Percentiles rank a stretch among this genome's conserved stretches.
Evolutionary conservation across 768 basidiomycete species (phyloP).

Genomic region (Mycena galopus): DNA sequence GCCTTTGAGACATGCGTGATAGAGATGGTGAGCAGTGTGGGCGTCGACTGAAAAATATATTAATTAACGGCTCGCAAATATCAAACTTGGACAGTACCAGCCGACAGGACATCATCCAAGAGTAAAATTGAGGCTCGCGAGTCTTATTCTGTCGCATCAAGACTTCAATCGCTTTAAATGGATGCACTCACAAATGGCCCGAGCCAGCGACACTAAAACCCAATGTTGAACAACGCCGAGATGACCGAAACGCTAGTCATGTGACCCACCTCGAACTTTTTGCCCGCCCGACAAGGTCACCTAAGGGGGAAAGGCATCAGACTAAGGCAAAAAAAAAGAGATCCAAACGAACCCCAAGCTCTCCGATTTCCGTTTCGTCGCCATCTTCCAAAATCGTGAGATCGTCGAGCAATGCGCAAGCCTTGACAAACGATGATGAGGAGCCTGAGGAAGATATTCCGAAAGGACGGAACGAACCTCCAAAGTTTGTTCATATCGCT

Average conservation of each 20-base stretch:
- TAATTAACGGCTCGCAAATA: background rate
- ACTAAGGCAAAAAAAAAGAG: background rate
- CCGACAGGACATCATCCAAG: constrained; percentile 84
- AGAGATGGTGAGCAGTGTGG: constrained; percentile 93
- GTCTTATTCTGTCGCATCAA: constrained; percentile 45
- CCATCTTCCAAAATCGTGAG: constrained; percentile 71
- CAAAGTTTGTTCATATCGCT: constrained; percentile 82
- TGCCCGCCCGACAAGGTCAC: constrained; percentile 68
- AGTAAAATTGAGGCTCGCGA: constrained; percentile 86
- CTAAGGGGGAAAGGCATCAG: constrained; percentile 31
- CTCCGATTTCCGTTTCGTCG: constrained; percentile 69
- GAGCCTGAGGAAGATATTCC: background rate
- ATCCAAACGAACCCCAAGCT: background rate
- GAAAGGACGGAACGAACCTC: constrained; percentile 61
- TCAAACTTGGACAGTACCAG: constrained; percentile 50
- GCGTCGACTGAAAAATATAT: constrained; percentile 74
- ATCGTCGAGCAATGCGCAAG: constrained; percentile 65
- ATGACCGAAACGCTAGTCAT: background rate
- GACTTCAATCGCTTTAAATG: background rate
- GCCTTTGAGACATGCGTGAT: constrained; percentile 85
- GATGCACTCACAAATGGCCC: constrained; percentile 71
- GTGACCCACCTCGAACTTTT: constrained; percentile 53
- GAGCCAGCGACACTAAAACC: constrained; percentile 74
- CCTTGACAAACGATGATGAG: constrained; percentile 24
- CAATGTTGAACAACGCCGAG: constrained; percentile 34